phyloP scores from a whole-genome alignment of 768 basidiomycete species.

The Leccinum pellstonianum region DNA sequence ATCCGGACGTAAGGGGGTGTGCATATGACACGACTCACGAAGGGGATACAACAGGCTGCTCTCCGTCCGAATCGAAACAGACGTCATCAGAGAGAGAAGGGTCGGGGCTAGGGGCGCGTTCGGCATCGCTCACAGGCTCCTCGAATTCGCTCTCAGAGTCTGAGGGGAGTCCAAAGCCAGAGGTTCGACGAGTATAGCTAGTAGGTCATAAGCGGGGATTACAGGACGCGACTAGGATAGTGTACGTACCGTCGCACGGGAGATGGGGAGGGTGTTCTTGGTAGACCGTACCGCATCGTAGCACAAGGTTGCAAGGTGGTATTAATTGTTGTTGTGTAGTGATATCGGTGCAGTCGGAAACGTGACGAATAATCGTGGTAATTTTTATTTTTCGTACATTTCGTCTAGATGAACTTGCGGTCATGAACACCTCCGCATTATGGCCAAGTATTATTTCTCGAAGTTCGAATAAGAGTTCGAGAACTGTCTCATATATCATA shows the following conservation, averaged over 20 bases:
- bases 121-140: slow-evolving; percentile 38
- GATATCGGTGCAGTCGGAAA: not conserved
- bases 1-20: not conserved
- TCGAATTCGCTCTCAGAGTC: slow-evolving; percentile 43
- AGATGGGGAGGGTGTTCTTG: slow-evolving; percentile 50
- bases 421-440: not conserved
- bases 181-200: slow-evolving; percentile 36
- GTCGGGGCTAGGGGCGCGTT: slow-evolving; percentile 29
- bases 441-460: not conserved
- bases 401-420: not conserved
- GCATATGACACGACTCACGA: slow-evolving; percentile 32
- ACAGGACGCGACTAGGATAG: slow-evolving; percentile 9
- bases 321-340: not conserved
- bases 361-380: not conserved
- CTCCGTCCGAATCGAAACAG: slow-evolving; percentile 44
- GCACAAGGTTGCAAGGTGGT: not conserved
- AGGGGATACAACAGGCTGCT: slow-evolving; percentile 31
- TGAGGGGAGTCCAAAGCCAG: slow-evolving; percentile 54
- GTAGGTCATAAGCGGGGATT: not conserved
- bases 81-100: slow-evolving; percentile 41
- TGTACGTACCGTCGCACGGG: slow-evolving; percentile 40
- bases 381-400: not conserved
- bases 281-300: slow-evolving; percentile 54
- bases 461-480: not conserved
- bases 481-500: not conserved